phyloP scores from a whole-genome alignment of 2,329 filamentous ascomycete genomes.

The Didymosphaeria variabile region DNA sequence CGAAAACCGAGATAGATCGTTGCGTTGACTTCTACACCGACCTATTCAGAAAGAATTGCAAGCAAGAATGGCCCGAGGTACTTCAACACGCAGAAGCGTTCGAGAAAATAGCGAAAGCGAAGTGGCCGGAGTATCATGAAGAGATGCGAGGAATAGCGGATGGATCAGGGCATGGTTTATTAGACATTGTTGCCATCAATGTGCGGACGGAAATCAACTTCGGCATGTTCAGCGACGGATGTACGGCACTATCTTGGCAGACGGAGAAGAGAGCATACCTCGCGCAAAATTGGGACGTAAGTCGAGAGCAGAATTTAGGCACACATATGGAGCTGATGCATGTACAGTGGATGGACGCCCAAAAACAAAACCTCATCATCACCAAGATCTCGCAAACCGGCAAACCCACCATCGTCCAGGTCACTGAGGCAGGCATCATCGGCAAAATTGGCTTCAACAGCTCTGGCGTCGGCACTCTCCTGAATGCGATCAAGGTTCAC shows the following conservation, averaged over 20 bases:
- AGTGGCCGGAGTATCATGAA: conserved; percentile 55
- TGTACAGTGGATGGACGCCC: conserved; percentile 59
- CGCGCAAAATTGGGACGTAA: conserved; percentile 67
- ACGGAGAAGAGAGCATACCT: conserved; percentile 53
- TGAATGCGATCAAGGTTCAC: conserved; percentile 69
- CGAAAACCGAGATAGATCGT: conserved; percentile 52
- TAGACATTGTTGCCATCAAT: conserved; percentile 67
- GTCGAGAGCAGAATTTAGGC: conserved; percentile 16
- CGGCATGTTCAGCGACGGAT: conserved; percentile 66
- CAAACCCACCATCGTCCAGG: conserved; percentile 62
- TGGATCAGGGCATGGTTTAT: conserved; percentile 56
- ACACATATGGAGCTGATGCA: conserved; percentile 10
- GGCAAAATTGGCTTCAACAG: conserved; percentile 73
- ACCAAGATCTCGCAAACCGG: conserved; percentile 55
- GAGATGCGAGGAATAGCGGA: conserved; percentile 63
- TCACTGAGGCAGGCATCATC: conserved; percentile 69
- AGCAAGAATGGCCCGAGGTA: conserved; percentile 58
- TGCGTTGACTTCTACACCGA: conserved; percentile 58
- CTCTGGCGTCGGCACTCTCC: conserved; percentile 64
- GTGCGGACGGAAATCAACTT: conserved; percentile 67
- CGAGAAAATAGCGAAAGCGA: conserved; percentile 53
- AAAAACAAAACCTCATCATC: conserved; percentile 61
- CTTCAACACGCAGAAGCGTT: conserved; percentile 58
- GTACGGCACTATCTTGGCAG: conserved; percentile 62
- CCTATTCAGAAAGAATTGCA: conserved; percentile 59